Conservation (phyloP, 345 rosid genomes). For the Camelina neglecta region DNA sequence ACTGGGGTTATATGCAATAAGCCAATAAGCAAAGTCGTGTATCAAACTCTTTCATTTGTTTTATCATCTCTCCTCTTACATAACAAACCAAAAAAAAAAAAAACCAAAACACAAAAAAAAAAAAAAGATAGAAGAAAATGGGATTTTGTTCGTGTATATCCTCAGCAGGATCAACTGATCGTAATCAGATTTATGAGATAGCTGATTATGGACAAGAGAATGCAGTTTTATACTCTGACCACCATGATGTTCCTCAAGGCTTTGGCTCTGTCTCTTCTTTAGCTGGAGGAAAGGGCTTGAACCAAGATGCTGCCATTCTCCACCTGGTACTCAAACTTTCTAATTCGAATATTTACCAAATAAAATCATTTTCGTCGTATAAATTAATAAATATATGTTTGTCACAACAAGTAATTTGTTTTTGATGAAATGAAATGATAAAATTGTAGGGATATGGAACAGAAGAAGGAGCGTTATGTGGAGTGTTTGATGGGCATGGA, state of each 20-base stretch:
- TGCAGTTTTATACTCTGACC: conserved; percentile 35
- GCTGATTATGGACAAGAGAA: conserved; percentile 43
- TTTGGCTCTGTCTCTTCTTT: conserved; percentile 62
- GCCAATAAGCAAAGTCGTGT: conserved; percentile 48
- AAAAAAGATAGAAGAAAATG: conserved; percentile 31
- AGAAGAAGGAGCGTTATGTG: conserved; percentile 63
- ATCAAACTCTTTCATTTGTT: conserved; percentile 33
- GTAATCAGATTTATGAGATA: conserved; percentile 38
- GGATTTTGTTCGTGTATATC: conserved; percentile 42
- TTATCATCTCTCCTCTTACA: conserved; percentile 6
- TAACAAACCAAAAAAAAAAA: background rate
- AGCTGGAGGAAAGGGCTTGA: conserved; percentile 74
- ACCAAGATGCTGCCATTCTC: conserved; percentile 84
- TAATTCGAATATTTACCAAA: background rate
- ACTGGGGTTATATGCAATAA: conserved; percentile 30
- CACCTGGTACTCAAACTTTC: conserved; percentile 48
- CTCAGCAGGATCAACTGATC: conserved; percentile 37
- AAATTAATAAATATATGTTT: background rate
- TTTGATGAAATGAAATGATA: background rate
- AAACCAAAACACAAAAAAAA: background rate
- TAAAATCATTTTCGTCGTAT: background rate
- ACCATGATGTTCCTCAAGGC: conserved; percentile 27
- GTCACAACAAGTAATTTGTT: background rate
- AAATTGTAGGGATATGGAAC: conserved; percentile 62
- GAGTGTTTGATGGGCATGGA: conserved; percentile 95